These are phyloP conservation scores for Sisymbrium altissimum DNA, from an alignment of 345 rosid genomes.

Conservation along the genomic window DNA sequence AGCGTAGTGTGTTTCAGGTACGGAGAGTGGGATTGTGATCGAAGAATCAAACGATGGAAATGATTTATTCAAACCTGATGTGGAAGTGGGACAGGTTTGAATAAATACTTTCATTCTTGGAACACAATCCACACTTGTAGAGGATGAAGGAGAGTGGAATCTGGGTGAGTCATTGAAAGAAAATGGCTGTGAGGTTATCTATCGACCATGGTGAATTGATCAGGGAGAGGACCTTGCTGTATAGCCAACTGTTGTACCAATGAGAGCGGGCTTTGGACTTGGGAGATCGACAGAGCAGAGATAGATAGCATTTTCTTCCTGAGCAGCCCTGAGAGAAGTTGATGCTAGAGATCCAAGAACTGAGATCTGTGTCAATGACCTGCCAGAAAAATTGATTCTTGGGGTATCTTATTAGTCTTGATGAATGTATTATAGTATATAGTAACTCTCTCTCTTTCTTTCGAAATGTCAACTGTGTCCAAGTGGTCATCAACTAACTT, in stretches of 20 bases:
- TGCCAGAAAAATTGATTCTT: neutral
- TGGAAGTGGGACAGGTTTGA: no score
- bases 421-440: slow-evolving; percentile 6
- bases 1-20: no score
- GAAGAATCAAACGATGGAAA: no score
- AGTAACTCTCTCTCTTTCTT: neutral
- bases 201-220: neutral
- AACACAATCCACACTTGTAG: no score
- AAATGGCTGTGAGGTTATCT: neutral
- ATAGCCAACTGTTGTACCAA: neutral
- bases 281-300: neutral
- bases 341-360: neutral
- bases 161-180: neutral
- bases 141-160: neutral
- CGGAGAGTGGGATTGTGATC: no score
- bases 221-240: neutral
- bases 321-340: no score
- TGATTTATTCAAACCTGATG: no score
- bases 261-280: neutral
- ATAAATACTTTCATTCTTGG: no score
- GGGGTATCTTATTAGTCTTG: neutral
- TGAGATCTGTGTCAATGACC: neutral
- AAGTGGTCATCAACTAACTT: slow-evolving; percentile 18
- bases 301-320: no score
- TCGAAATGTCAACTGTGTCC: slow-evolving; percentile 13